Conservation (phyloP, 148 eudicot species). For the Fagopyrum esculentum region DNA sequence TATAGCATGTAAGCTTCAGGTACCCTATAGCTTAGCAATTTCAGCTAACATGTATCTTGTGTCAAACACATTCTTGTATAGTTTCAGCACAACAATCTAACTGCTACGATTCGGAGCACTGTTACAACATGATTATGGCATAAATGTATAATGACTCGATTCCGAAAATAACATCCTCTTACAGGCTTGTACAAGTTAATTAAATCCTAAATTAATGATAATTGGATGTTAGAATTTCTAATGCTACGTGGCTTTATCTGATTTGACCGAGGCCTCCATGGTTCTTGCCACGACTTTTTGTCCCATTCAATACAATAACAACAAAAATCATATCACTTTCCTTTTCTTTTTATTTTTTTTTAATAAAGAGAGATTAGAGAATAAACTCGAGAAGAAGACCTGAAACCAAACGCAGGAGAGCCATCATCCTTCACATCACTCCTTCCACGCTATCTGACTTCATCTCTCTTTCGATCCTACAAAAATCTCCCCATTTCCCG, state of each 20-base stretch:
- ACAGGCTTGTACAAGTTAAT: not conserved
- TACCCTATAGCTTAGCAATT: no score
- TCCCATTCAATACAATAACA: not conserved
- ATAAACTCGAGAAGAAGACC: not conserved
- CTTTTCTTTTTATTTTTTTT: no score
- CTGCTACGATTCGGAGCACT: not conserved
- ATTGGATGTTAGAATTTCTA: not conserved
- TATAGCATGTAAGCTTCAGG: no score
- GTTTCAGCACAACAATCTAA: not conserved
- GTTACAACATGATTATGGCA: not conserved
- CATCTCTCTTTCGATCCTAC: not conserved
- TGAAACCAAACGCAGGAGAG: not conserved
- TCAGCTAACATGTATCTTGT: no score
- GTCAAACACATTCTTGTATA: not conserved
- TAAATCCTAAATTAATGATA: not conserved
- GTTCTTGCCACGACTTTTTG: constrained; percentile 4
- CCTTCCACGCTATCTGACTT: not conserved
- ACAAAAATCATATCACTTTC: no score
- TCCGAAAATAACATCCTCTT: not conserved
- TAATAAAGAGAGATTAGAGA: not conserved
- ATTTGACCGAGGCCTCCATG: not conserved
- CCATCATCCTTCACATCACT: not conserved
- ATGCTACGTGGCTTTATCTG: not conserved
- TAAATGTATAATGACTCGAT: not conserved
- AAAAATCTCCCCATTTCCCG: constrained; percentile 1